Conservation (phyloP, 345 rosid species). For the Rhodomyrtus tomentosa region DNA sequence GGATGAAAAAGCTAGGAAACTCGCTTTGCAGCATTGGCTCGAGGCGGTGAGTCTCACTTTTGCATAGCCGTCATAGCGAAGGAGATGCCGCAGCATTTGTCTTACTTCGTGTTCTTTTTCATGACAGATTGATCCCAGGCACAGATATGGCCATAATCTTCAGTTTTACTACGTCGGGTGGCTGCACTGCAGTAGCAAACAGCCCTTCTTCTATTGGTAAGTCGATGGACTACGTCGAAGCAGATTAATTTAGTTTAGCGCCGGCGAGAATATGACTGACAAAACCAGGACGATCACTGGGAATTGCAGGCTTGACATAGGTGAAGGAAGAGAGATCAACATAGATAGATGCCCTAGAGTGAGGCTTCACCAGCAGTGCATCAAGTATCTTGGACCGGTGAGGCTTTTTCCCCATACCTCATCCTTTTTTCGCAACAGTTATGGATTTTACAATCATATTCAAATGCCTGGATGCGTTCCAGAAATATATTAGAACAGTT, state of each 20-base stretch:
- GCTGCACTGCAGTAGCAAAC: constrained; percentile 77
- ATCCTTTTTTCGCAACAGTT: neutral
- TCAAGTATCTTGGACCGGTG: constrained; percentile 93
- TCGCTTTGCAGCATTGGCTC: constrained; percentile 95
- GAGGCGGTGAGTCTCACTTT: constrained; percentile 61
- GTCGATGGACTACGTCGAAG: neutral
- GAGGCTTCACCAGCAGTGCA: constrained; percentile 82
- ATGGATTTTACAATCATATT: neutral
- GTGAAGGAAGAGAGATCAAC: constrained; percentile 64
- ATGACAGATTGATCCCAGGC: constrained; percentile 83
- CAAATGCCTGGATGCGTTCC: neutral
- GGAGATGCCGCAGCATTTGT: neutral
- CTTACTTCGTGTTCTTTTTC: neutral
- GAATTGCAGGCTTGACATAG: constrained; percentile 75
- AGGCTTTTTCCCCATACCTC: constrained; percentile 9
- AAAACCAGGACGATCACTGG: neutral
- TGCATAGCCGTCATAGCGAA: neutral
- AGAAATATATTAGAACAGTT: neutral
- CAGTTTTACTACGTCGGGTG: constrained; percentile 75
- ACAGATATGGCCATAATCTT: constrained; percentile 94
- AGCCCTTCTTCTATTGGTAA: constrained; percentile 90
- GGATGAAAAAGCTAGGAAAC: constrained; percentile 72
- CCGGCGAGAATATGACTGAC: neutral
- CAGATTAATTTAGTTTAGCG: neutral
- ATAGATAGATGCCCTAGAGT: constrained; percentile 60